These are phyloP conservation scores for Eimeria praecox DNA, from an alignment of 169 alveolate genomes.

Conservation along the genomic window DNA sequence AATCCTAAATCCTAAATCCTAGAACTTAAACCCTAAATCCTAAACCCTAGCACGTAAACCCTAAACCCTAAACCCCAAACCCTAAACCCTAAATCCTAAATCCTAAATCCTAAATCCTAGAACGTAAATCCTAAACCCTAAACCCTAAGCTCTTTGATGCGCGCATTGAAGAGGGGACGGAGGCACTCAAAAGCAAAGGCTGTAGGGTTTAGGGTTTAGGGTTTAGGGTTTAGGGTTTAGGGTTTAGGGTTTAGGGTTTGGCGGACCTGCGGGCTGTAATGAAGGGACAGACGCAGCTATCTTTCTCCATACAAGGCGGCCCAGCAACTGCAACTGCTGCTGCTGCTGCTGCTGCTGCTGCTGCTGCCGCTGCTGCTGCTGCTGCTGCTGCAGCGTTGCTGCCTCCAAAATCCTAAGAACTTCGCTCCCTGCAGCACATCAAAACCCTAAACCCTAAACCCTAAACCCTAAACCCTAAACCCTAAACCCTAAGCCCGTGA, in stretches of 20 bases:
- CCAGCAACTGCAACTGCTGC: constrained; percentile 52
- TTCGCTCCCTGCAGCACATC: constrained; percentile 12
- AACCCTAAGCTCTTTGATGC: constrained; percentile 35
- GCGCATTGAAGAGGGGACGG: no score
- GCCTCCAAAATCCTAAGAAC: constrained; percentile 28
- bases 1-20: constrained; percentile 25
- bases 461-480: constrained; percentile 10
- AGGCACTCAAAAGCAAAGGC: background rate
- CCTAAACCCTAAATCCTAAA: background rate
- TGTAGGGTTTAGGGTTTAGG: background rate
- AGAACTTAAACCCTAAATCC: background rate
- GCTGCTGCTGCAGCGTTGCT: constrained; percentile 7
- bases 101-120: constrained; percentile 25
- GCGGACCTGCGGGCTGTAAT: constrained; percentile 12
- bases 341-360: constrained; percentile 39
- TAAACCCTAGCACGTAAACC: constrained; percentile 12
- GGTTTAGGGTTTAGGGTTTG: constrained; percentile 27
- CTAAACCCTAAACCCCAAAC: constrained; percentile 26
- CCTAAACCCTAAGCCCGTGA: background rate
- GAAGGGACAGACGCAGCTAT: background rate
- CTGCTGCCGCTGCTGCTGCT: constrained; percentile 4
- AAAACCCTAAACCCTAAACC: background rate
- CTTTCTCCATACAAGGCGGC: constrained; percentile 43
- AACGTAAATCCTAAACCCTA: background rate
- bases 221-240: constrained; percentile 23